Evolutionary conservation across 768 basidiomycete species (phyloP), one percentile per base, ranked within the genome.

Genomic region (Kwoniella newhampshirensis): DNA sequence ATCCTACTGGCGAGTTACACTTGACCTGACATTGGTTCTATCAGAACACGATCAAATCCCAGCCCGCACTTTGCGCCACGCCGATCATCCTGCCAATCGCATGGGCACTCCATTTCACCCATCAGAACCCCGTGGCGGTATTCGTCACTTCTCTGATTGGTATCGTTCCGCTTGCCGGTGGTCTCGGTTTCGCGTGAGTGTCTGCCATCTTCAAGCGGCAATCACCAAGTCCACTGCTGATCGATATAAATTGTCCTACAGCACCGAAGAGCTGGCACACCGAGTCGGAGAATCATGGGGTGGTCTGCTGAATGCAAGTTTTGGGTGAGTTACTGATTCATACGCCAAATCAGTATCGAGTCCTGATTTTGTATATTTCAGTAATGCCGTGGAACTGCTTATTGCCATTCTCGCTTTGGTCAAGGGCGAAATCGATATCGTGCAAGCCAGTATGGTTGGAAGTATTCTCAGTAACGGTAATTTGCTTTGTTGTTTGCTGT

Each of bases 341-440:
- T n/a, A n/a, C n/a, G n/a, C n/a, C n/a, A 18, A 15, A 80, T 4
- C 28, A 50, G 15, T 18, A 3, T 51, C 7, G 15, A 2, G 3
- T 21, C n/a, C 49, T 52, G 44, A 80, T 79, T 0, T 12, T 21
- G 7, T 21, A 12, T 9, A 2, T 17, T 70, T 80, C 28, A 81
- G 82, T 25, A 82, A 83, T 65, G 75, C 81, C 35, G 79, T 82
- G 41, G 82, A 83, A 66, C 75, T 84, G 73, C 81, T 82, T 51
- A 81, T 83, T 49, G 57, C 81, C 59, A 57, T 66, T 54, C 49
- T 62, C 58, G 66, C 70, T 17, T 54, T 68, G 44, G 61, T 75
- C 48, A 70, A 75, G 52, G 69, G 69, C 62, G 79, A 83, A 60
- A 72, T 83, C 23, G 80, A 81, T 57, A 77, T 82, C 37, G 82